A percentile compares a stretch with the other conserved stretches of the same genome.
Evolutionary conservation across 1,284 basidiomycete species (phyloP).

Genomic region (Paramarasmius palmivorus): DNA sequence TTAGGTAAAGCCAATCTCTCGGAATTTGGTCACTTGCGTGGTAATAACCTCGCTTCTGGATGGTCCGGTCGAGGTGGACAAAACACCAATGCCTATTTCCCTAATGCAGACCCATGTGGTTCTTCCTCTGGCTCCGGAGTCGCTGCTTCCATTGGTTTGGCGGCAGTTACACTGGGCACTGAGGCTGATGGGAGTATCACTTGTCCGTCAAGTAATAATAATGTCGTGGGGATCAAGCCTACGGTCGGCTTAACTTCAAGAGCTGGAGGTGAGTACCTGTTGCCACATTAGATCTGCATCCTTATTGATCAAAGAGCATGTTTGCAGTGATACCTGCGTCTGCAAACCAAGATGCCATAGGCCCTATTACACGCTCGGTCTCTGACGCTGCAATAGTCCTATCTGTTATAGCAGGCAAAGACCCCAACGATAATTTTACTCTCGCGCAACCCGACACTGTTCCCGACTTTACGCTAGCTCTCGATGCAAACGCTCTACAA

Average conservation of each 20-base stretch:
- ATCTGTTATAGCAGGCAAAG: conserved; percentile 59
- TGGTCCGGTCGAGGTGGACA: conserved; percentile 72
- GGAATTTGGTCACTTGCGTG: conserved; percentile 63
- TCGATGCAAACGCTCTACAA: conserved; percentile 47
- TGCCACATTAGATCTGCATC: no score
- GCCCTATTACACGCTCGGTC: conserved; percentile 60
- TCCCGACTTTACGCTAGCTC: conserved; percentile 55
- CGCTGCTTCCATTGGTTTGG: conserved; percentile 61
- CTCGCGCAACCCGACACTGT: conserved; percentile 53
- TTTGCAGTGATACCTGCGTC: conserved; percentile 58
- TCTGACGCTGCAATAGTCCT: conserved; percentile 62
- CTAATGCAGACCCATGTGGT: conserved; percentile 60
- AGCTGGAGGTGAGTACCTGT: conserved; percentile 50
- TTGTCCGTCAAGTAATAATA: conserved; percentile 51
- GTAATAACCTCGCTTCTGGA: conserved; percentile 54
- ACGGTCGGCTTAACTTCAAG: conserved; percentile 65
- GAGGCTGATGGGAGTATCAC: conserved; percentile 71
- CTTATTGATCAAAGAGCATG: neutral
- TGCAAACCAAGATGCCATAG: conserved; percentile 63
- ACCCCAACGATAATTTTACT: conserved; percentile 62
- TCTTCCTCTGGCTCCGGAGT: conserved; percentile 68
- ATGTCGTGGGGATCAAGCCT: conserved; percentile 61
- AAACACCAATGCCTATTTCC: conserved; percentile 59
- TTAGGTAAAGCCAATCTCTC: conserved; percentile 64
- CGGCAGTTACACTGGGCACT: conserved; percentile 56